A percentile compares a stretch with the other conserved stretches of the same genome.
Evolutionary conservation across 352 stramenopile species (phyloP).

Genomic region (Aphanomyces invadans): DNA sequence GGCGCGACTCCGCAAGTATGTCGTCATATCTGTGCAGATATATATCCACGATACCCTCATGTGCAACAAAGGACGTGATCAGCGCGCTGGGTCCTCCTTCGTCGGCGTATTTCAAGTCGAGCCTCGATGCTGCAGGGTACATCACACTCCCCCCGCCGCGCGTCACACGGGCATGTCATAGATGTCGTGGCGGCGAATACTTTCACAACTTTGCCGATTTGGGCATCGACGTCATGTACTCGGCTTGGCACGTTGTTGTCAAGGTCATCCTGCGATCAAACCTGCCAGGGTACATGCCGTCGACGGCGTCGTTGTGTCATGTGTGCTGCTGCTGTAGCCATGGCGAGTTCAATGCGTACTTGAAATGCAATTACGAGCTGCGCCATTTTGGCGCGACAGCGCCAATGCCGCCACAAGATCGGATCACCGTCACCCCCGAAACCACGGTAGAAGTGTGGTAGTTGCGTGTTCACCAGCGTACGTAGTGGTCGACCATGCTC

Average conservation of each 20-base stretch:
- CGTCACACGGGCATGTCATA: constrained; percentile 45
- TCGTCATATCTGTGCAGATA: neutral
- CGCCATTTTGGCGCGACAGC: constrained; percentile 37
- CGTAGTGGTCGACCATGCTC: constrained; percentile 63
- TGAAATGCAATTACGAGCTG: constrained; percentile 80
- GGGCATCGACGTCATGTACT: constrained; percentile 68
- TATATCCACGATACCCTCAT: neutral
- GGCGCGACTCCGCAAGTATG: constrained; percentile 73
- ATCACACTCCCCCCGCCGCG: neutral
- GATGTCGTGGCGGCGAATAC: constrained; percentile 49
- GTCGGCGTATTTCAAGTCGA: constrained; percentile 70
- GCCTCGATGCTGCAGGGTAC: constrained; percentile 62
- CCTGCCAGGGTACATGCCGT: constrained; percentile 41
- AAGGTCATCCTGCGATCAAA: constrained; percentile 82
- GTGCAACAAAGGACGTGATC: constrained; percentile 46
- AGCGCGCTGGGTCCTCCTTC: constrained; percentile 65
- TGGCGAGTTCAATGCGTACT: constrained; percentile 69
- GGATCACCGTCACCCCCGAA: constrained; percentile 50
- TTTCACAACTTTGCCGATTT: constrained; percentile 84
- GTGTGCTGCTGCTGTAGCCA: constrained; percentile 33
- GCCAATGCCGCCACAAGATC: constrained; percentile 4
- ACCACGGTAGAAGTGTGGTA: constrained; percentile 39
- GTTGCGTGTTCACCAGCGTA: neutral
- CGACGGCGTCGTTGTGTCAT: neutral
- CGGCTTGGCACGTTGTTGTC: constrained; percentile 52